A percentile compares a stretch with the other conserved stretches of the same genome.
Evolutionary conservation across 2,329 filamentous ascomycete genomes (phyloP).

Genomic region (Thielaviopsis cerberus): DNA sequence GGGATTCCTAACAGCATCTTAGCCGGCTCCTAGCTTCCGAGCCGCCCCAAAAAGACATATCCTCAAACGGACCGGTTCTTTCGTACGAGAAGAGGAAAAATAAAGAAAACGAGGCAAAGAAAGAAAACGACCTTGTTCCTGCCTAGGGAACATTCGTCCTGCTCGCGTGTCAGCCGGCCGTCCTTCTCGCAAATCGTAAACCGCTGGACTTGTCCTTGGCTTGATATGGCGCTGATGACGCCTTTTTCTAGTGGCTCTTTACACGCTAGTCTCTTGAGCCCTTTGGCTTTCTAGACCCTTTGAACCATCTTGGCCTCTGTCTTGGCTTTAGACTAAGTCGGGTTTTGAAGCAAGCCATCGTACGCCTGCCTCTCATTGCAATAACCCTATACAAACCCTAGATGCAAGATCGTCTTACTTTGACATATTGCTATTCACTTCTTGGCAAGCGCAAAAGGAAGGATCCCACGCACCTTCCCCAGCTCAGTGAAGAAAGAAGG

Average conservation of each 20-base stretch:
- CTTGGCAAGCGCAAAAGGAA: neutral
- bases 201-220: no score
- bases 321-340: neutral
- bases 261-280: neutral
- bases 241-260: neutral
- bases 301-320: neutral
- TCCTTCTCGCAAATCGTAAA: no score
- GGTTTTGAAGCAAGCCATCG: neutral
- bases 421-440: neutral
- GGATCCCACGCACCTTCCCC: neutral
- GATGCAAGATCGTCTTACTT: neutral
- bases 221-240: neutral
- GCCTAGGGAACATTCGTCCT: no score
- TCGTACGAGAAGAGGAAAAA: neutral
- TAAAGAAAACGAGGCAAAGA: neutral
- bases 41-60: no score
- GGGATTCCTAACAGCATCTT: no score
- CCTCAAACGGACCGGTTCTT: neutral
- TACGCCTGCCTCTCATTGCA: no score
- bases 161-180: no score
- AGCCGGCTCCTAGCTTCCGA: no score
- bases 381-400: no score
- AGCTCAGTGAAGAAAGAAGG: neutral
- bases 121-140: no score
- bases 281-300: neutral